These are phyloP conservation scores for Boletus tomentosulus DNA, from an alignment of 768 basidiomycete genomes.

Conservation along the genomic window DNA sequence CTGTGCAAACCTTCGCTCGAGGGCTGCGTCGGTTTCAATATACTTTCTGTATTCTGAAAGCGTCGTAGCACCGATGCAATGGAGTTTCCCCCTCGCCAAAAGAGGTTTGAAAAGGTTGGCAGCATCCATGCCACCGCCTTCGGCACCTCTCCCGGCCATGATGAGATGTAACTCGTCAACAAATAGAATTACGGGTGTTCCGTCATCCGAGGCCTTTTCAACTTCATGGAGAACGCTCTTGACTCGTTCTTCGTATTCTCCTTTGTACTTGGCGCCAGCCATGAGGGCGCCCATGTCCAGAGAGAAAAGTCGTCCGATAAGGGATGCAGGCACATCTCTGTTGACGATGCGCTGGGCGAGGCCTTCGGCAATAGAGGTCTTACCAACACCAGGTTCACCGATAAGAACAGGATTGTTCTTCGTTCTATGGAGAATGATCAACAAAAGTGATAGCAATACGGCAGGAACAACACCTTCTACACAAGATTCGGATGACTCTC, in stretches of 20 bases:
- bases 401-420: constrained; percentile 98
- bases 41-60: constrained; percentile 89
- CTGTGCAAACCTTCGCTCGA: constrained; percentile 91
- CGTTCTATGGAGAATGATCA: constrained; percentile 49
- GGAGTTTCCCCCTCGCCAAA: constrained; percentile 76
- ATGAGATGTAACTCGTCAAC: constrained; percentile 94
- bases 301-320: constrained; percentile 74
- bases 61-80: constrained; percentile 87
- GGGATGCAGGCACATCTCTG: constrained; percentile 77
- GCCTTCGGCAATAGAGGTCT: constrained; percentile 93
- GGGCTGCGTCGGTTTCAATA: constrained; percentile 88
- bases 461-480: constrained; percentile 51
- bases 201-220: constrained; percentile 79
- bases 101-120: constrained; percentile 90
- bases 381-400: constrained; percentile 93
- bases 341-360: constrained; percentile 94
- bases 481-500: constrained; percentile 77
- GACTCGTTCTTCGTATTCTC: constrained; percentile 95
- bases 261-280: constrained; percentile 91
- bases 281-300: constrained; percentile 95
- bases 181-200: constrained; percentile 84
- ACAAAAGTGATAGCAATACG: not conserved
- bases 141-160: constrained; percentile 81
- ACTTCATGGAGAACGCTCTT: constrained; percentile 91
- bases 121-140: constrained; percentile 91